Conservation (phyloP, 371 early-diverging fungal genomes). For the Blastocladiella emersonii region DNA sequence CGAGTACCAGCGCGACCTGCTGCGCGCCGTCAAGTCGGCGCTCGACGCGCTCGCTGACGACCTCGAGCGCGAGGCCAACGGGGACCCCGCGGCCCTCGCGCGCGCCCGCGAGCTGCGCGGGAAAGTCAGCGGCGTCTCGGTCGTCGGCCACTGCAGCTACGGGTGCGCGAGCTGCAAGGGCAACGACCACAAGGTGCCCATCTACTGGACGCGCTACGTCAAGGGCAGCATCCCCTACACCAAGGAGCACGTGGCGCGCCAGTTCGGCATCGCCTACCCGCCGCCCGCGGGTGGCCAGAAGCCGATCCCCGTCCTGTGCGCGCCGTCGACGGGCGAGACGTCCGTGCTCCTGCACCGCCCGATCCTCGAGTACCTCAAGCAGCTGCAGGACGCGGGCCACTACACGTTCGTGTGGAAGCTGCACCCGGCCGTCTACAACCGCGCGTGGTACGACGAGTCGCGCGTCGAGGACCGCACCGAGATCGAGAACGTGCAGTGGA, state of each 20-base stretch:
- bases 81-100: not conserved
- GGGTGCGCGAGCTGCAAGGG: constrained; percentile 19
- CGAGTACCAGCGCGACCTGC: constrained; percentile 15
- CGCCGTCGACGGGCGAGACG: not conserved
- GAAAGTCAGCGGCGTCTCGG: constrained; percentile 14
- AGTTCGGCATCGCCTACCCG: constrained; percentile 18
- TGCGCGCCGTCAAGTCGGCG: constrained; percentile 13
- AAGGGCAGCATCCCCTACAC: constrained; percentile 14
- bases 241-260: constrained; percentile 12
- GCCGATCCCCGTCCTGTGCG: not conserved
- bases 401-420: constrained; percentile 23
- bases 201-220: constrained; percentile 21
- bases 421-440: constrained; percentile 13
- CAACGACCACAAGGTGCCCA: constrained; percentile 19
- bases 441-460: constrained; percentile 9
- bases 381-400: constrained; percentile 16
- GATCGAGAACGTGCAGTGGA: constrained; percentile 16
- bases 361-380: constrained; percentile 18
- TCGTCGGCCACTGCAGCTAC: constrained; percentile 21
- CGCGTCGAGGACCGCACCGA: constrained; percentile 14
- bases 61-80: not conserved
- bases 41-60: not conserved
- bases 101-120: constrained; percentile 12
- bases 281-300: not conserved
- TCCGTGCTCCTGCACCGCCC: not conserved